Evolutionary conservation across 2,329 filamentous ascomycete species (phyloP), one percentile per base, ranked within the genome.

Genomic region (Cladosporium sp.): DNA sequence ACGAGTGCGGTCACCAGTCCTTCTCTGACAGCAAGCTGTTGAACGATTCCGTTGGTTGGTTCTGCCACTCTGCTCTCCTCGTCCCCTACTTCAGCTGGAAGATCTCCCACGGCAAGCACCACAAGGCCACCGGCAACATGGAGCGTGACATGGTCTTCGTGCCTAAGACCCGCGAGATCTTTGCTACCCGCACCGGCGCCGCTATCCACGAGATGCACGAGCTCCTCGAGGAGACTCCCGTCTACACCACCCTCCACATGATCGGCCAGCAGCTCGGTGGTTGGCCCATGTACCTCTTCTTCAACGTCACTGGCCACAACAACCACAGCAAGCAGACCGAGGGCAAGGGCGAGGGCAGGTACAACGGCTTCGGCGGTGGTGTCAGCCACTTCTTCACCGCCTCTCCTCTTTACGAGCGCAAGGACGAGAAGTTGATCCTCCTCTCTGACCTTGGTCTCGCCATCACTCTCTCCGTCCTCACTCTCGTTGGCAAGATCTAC

Each of bases 31-130:
- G 90, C 70, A 93, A 90, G 80, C 79, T 85, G 11, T 77, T 97
- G 73, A 97, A 97, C 80, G 92, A 97, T 76, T 85, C 89, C 25
- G 91, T 94, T 60, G 93, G 93, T 70, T 97, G 90, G 90, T 75
- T 96, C 73, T 85, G 90, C 68, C 93, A 97, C 80, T 96, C 92
- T 38, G 76, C 86, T 45, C 85, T 97, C 39, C 82, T 97, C 59
- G 93, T 99, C 51, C 94, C 94, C 20, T 99, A 97, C 81, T 99
- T 97, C 81, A 96, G 91, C 73, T 99, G 94, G 94, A 96, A 99
- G 81, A 92, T 97, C 78, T 96, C 92, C 66, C 94, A 99, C 80
- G 89, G 91, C 81, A 96, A 96, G 86, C 94, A 99, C 82, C 94
- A 99, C 89, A 97, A 97, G 84, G 92, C 92, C 64, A 99, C 94